These are phyloP conservation scores for Pseudozyma flocculosa DNA, from an alignment of 1,284 basidiomycete genomes.

Conservation along the genomic window DNA sequence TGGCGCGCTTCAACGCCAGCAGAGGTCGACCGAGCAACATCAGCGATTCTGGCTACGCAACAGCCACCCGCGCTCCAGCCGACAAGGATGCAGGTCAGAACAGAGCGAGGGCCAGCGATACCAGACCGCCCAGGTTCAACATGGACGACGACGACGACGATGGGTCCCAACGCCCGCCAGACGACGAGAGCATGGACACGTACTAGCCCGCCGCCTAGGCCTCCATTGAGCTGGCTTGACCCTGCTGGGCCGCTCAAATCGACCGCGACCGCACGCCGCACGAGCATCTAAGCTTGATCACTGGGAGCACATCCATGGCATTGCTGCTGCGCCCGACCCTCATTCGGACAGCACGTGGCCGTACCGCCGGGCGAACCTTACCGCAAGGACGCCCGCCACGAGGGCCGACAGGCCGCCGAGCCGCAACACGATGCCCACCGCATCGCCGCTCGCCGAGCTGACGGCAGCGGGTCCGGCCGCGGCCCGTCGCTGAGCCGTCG, in stretches of 20 bases:
- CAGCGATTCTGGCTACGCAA: slow-evolving; percentile 25
- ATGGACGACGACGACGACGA: slow-evolving; percentile 20
- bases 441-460: slow-evolving; percentile 11
- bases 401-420: slow-evolving; percentile 20
- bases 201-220: too few relatives aligned
- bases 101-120: slow-evolving; percentile 1
- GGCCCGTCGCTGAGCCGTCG: too few relatives aligned
- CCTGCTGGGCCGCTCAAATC: too few relatives aligned
- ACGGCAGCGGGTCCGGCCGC: not conserved
- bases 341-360: not conserved
- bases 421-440: slow-evolving; percentile 19
- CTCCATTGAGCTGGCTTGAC: too few relatives aligned
- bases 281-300: too few relatives aligned
- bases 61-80: slow-evolving; percentile 2
- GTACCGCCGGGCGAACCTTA: slow-evolving; percentile 11
- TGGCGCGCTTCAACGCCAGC: not conserved
- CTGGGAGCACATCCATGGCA: too few relatives aligned
- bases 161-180: not conserved
- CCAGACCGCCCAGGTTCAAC: slow-evolving; percentile 20
- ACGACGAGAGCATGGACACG: too few relatives aligned
- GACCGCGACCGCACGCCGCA: too few relatives aligned
- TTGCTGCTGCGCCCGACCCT: too few relatives aligned
- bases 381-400: slow-evolving; percentile 12
- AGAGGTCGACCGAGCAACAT: slow-evolving; percentile 8
- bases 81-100: not conserved